Evolutionary conservation across 2,329 filamentous ascomycete species (phyloP), one percentile per base, ranked within the genome.

Genomic region (Aspergillus awamori): DNA sequence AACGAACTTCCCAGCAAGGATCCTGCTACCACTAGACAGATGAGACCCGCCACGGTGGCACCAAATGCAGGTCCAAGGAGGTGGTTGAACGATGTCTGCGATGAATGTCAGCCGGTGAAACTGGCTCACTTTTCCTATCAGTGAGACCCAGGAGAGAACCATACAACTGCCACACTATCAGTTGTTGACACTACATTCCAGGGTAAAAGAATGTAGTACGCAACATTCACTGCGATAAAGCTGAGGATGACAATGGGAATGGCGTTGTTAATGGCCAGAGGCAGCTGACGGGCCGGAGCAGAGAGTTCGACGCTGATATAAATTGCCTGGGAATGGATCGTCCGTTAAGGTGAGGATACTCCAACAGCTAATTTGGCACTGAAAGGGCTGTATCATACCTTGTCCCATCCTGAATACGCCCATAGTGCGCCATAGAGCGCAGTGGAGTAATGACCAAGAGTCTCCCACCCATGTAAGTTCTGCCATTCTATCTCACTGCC

Each of bases 341-440:
- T 4, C 38, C 15, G 10, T 41, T 1, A 15, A 26, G 4, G 36
- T 17, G 30, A 10, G 11, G 2, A 17, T 4, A 7, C n/a, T 33
- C 1, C 5, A 2, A 3, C 17, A 0, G 24, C 15, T n/a, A 17
- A 20, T 20, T 20, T 20, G 20, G 20, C 2, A 20, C 2, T 20
- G 20, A 20, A 20, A 20, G 20, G 13, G 5, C 26, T 8, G 10
- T 3, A 20, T 7, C 58, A 33, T 58, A 53, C 62, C 60, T 66
- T 66, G n/a, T 66, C 64, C 64, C 63, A 66, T 15, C 63, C 64
- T 0, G 63, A 66, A 36, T 66, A 66, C 0, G 64, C 64, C 64
- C 63, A 66, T 1, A 63, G 47, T 1, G 63, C 63, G 8, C 64
- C 63, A 45, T 65, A 65, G 0, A 66, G 55, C 5, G 64, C 63